These are phyloP conservation scores for Pistacia integerrima DNA, from an alignment of 345 rosid species.

Conservation along the genomic window DNA sequence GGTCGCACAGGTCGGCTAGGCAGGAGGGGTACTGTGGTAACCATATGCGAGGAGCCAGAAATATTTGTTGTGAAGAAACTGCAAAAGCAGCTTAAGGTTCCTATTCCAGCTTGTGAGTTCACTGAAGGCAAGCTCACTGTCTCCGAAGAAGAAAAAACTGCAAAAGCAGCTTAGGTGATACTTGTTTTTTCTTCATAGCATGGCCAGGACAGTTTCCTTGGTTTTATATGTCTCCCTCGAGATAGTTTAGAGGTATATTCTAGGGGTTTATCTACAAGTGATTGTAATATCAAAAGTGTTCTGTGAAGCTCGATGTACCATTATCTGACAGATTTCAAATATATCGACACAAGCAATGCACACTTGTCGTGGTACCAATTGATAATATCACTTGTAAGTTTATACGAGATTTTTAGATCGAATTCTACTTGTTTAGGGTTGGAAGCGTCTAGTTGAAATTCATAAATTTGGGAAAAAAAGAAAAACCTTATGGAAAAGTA, in stretches of 20 bases:
- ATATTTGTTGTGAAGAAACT: constrained; percentile 84
- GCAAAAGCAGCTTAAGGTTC: constrained; percentile 80
- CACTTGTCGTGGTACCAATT: too few species aligned
- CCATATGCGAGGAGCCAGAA: constrained; percentile 81
- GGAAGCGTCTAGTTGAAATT: too few species aligned
- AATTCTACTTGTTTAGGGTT: too few species aligned
- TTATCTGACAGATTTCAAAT: background rate
- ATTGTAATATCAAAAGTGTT: background rate
- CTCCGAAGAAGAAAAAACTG: constrained; percentile 43
- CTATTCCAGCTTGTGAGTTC: constrained; percentile 72
- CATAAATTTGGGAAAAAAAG: too few species aligned
- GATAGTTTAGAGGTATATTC: background rate
- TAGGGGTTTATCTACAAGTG: background rate
- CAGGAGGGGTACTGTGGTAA: constrained; percentile 81
- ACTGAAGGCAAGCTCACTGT: constrained; percentile 77
- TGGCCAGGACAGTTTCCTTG: background rate
- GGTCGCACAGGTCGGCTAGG: constrained; percentile 92
- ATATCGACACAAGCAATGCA: too few species aligned
- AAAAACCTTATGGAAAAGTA: too few species aligned
- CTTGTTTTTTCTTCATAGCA: background rate
- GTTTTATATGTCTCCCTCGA: background rate
- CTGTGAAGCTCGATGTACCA: background rate
- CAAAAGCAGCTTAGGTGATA: constrained; percentile 17
- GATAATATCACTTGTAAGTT: too few species aligned
- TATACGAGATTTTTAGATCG: too few species aligned